phyloP scores from a whole-genome alignment of 768 basidiomycete species.

The Suillus brevipes region DNA sequence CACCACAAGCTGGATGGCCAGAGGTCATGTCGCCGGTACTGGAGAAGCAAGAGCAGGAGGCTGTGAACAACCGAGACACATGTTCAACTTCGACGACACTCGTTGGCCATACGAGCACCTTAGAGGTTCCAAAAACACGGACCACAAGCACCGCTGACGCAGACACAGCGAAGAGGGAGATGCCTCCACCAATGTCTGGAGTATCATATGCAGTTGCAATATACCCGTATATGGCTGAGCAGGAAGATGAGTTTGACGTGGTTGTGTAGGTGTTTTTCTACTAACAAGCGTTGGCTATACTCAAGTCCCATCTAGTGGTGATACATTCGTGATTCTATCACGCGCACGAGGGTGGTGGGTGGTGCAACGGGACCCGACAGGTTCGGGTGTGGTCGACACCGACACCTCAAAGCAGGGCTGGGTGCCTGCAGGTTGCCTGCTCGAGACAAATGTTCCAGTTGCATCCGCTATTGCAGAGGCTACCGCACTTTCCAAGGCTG shows the following conservation, averaged over 20 bases:
- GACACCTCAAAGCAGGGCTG: slow-evolving; percentile 87
- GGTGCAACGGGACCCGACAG: slow-evolving; percentile 90
- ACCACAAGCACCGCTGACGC: slow-evolving; percentile 28
- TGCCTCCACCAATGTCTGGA: slow-evolving; percentile 45
- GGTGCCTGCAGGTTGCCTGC: slow-evolving; percentile 96
- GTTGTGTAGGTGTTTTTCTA: slow-evolving; percentile 67
- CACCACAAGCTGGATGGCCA: slow-evolving; percentile 74
- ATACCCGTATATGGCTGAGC: slow-evolving; percentile 98
- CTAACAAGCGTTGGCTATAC: slow-evolving; percentile 2
- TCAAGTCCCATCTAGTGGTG: slow-evolving; percentile 55
- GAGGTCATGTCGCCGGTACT: slow-evolving; percentile 64
- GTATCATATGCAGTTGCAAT: slow-evolving; percentile 96
- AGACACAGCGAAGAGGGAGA: slow-evolving; percentile 41
- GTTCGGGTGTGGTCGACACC: slow-evolving; percentile 73
- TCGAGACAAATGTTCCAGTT: slow-evolving; percentile 91
- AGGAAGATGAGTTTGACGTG: slow-evolving; percentile 98
- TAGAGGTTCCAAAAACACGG: slow-evolving; percentile 23
- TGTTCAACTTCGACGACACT: slow-evolving; percentile 33
- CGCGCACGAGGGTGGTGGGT: slow-evolving; percentile 99
- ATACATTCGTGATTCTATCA: slow-evolving; percentile 90
- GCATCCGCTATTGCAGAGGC: slow-evolving; percentile 85
- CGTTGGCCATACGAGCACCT: slow-evolving; percentile 31
- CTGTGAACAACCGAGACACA: slow-evolving; percentile 39
- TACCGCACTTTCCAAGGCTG: slow-evolving; percentile 56
- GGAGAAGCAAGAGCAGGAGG: slow-evolving; percentile 48